Conservation (phyloP, 2,329 filamentous ascomycete genomes). For the Clonostachys rhizophaga region DNA sequence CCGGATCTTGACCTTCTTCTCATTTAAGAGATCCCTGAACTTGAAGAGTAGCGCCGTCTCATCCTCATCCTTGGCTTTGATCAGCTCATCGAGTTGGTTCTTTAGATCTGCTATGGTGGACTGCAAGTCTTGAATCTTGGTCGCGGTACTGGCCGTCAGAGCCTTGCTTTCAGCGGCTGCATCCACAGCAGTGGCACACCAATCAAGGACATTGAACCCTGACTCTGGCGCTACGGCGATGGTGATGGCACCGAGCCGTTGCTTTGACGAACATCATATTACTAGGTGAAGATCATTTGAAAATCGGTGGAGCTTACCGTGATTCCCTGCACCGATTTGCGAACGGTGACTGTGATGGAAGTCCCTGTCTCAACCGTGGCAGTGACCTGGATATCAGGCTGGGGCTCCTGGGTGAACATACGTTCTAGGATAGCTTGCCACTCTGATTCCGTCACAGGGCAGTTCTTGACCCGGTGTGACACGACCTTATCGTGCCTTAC, state of each 20-base stretch:
- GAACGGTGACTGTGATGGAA: constrained; percentile 55
- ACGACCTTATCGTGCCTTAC: constrained; percentile 53
- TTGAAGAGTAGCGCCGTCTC: constrained; percentile 65
- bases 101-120: constrained; percentile 53
- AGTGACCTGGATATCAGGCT: constrained; percentile 52
- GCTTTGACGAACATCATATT: constrained; percentile 32
- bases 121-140: constrained; percentile 42
- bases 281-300: background rate
- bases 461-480: constrained; percentile 47
- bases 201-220: constrained; percentile 63
- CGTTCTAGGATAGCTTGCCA: constrained; percentile 60
- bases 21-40: constrained; percentile 66
- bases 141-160: constrained; percentile 34
- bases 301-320: constrained; percentile 42
- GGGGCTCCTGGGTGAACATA: constrained; percentile 46
- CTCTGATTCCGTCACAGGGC: constrained; percentile 53
- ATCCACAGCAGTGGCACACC: constrained; percentile 58
- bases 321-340: constrained; percentile 63
- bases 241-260: constrained; percentile 63
- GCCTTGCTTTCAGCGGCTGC: constrained; percentile 37
- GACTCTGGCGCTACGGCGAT: constrained; percentile 44
- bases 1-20: constrained; percentile 76
- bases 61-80: constrained; percentile 60
- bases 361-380: constrained; percentile 51
- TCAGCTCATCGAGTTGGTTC: constrained; percentile 60